Evolutionary conservation across 1,284 basidiomycete species (phyloP), one percentile per base, ranked within the genome.

Genomic region (Nidula niveotomentosa): DNA sequence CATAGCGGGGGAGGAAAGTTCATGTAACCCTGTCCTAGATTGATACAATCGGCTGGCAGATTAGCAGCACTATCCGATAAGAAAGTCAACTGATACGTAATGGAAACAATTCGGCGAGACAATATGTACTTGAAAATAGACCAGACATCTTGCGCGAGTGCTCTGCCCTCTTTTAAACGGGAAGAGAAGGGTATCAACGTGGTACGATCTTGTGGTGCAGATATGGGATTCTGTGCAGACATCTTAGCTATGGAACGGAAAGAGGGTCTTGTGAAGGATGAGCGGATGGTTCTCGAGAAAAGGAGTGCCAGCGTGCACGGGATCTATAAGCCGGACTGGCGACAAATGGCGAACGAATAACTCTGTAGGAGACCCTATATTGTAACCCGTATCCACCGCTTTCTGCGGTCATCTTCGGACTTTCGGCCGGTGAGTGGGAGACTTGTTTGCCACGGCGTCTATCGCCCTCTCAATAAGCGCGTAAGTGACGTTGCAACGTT

Each of bases 11-110:
- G 94, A 1, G 88, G 69, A 65, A 92, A 91, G 77, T 94, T 96
- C 94, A 96, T 96, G 75, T 95, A 96, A 2, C 93, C 93, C 73
- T 96, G 94, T 6, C 94, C 94, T 50, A 96, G 86, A 71, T 96
- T 96, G 70, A 96, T 90, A 62, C 90, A 92, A 67, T 95, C 91
- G 4, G 83, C 58, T 1, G 94, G 94, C 57, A 96, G 80, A 66
- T 95, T 95, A 45, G 83, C 88, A 53, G 83, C 92, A 68, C 93
- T 95, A 66, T n/a, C 55, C 37, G 37, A 41, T 41, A 37, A 36
- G 23, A 44, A 54, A 36, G 47, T 56, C 44, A 52, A 59, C 60
- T 58, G 37, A 63, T 53, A 37, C 48, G 36, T 18, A 52, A 52
- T 46, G 49, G 49, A 23, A 54, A 39, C 45, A 55, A 41, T 53